phyloP scores from a whole-genome alignment of 2,329 filamentous ascomycete genomes.

The Aspergillus viridinutans region DNA sequence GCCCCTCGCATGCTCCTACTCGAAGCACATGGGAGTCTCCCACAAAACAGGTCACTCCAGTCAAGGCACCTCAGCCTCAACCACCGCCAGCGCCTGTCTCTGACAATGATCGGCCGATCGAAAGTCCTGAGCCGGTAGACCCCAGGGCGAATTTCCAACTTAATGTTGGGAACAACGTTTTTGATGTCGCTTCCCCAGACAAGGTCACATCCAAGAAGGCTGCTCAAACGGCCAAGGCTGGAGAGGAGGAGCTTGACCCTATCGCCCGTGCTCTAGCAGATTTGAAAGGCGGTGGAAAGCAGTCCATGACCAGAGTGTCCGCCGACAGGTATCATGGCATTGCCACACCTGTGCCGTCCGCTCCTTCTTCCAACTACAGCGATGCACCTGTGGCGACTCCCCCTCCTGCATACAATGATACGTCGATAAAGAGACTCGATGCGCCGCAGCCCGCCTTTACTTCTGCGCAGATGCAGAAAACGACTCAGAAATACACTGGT shows the following conservation, averaged over 20 bases:
- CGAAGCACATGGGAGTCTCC: conserved; percentile 53
- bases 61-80: conserved; percentile 35
- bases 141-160: conserved; percentile 88
- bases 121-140: conserved; percentile 81
- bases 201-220: conserved; percentile 47
- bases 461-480: conserved; percentile 90
- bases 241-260: conserved; percentile 69
- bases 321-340: conserved; percentile 95
- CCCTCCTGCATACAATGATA: conserved; percentile 77
- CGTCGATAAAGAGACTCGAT: conserved; percentile 71
- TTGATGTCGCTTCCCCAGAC: conserved; percentile 81
- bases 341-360: conserved; percentile 65
- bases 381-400: conserved; percentile 53
- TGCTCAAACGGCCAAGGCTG: conserved; percentile 35
- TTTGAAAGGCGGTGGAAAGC: conserved; percentile 81
- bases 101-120: conserved; percentile 27
- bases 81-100: conserved; percentile 6
- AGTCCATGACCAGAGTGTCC: conserved; percentile 77
- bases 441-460: conserved; percentile 91
- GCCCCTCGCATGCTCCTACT: conserved; percentile 34
- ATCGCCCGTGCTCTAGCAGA: conserved; percentile 91
- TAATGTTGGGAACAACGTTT: conserved; percentile 93
- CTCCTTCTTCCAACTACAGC: conserved; percentile 35
- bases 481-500: conserved; percentile 79
- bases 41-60: conserved; percentile 39